Base-by-base conservation (phyloP, 352 stramenopile species). In the Phytopythium cucurbitacearum region DNA sequence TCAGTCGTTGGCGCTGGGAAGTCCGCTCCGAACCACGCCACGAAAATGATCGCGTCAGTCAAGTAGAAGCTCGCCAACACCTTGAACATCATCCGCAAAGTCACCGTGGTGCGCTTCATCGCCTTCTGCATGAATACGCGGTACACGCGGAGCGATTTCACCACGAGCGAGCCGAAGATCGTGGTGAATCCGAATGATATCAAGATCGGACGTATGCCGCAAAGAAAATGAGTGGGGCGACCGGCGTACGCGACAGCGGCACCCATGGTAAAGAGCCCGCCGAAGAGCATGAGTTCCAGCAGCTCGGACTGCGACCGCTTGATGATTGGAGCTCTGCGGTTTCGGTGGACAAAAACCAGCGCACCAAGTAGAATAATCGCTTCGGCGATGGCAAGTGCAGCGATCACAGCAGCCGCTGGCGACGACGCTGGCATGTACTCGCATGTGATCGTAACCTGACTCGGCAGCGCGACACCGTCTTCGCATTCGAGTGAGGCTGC, bases 131-230 rank as follows among this genome's bases (percentile, higher is more conserved):
- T 56, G 60, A 87, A 85, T 1, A 87, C 62, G 3, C 73, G 67
- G 54, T 87, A 87, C 0, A 87, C 76, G 0, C 76, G 68, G 11
- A 83, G 51, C 1, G 68, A 81, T 41, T 85, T 85, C 7, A 77
- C 67, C 16, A 80, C 40, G 2, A 85, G 56, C 11, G 73, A 33
- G 2, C 67, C 68, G 40, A 81, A 85, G 8, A 73, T 73, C 7
- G 66, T 62, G 7, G 73, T 78, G 57, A 79, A 80, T 0, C 65
- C 70, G 3, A 76, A 37, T 0, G 55, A 73, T 0, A 73, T 28
- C 3, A 78, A 33, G 0, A 77, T 44, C 0, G 73, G 73, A 3
- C 71, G 73, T 11, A 59, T 39, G 2, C 48, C 65, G 36, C 73
- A 85, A 0, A 81, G 42, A 0, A 47, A 28, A 8, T 59, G 4